These are phyloP conservation scores for Odontarrhena argentea DNA, from an alignment of 345 rosid species.

Conservation along the genomic window DNA sequence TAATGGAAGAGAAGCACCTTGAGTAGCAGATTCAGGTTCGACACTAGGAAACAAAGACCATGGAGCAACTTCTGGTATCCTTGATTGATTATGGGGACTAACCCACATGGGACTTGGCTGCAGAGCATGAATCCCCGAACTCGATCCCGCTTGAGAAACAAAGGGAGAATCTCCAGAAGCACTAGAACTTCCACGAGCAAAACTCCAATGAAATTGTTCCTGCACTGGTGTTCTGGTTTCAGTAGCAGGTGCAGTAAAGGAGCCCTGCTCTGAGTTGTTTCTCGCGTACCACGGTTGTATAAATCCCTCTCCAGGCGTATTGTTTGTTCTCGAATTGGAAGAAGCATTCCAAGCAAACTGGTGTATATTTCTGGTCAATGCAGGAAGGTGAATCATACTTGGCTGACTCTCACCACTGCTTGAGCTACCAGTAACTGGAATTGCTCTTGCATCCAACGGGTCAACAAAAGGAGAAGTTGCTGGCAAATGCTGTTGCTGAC, in stretches of 20 bases:
- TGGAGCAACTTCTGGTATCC: conserved; percentile 61
- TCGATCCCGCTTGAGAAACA: conserved; percentile 47
- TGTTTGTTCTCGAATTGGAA: conserved; percentile 57
- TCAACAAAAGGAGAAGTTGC: conserved; percentile 44
- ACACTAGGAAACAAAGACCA: conserved; percentile 67
- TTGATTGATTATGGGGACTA: conserved; percentile 51
- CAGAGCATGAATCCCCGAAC: conserved; percentile 57
- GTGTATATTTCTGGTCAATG: conserved; percentile 51
- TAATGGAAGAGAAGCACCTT: conserved; percentile 54
- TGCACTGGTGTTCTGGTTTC: conserved; percentile 62
- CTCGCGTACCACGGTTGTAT: conserved; percentile 51
- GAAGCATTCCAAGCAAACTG: conserved; percentile 62
- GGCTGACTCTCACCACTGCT: conserved; percentile 51
- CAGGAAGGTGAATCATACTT: conserved; percentile 45
- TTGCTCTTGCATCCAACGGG: conserved; percentile 53
- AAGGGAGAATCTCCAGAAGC: conserved; percentile 50
- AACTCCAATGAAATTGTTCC: conserved; percentile 64
- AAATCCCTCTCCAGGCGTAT: conserved; percentile 50
- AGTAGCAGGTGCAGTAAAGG: conserved; percentile 52
- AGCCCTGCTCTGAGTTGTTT: conserved; percentile 54
- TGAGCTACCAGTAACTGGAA: conserved; percentile 34
- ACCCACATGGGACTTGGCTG: conserved; percentile 51
- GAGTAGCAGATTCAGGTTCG: conserved; percentile 59
- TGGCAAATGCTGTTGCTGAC: conserved; percentile 43
- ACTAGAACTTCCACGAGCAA: conserved; percentile 53